These are phyloP conservation scores for Talaromyces marneffei DNA, from an alignment of 2,329 filamentous ascomycete species.

Conservation along the genomic window DNA sequence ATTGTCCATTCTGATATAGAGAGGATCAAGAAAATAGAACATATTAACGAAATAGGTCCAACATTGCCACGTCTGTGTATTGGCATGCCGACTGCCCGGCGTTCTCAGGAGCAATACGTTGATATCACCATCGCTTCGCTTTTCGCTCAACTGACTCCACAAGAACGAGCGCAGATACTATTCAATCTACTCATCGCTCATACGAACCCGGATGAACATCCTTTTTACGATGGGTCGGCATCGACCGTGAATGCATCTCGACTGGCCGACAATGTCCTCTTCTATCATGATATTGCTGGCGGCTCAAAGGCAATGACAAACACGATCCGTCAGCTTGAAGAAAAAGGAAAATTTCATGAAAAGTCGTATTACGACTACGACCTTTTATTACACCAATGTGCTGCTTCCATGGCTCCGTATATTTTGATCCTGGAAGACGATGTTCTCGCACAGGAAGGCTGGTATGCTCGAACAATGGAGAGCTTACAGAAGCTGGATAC, in stretches of 20 bases:
- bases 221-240: slow-evolving; percentile 25
- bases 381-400: slow-evolving; percentile 39
- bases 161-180: slow-evolving; percentile 39
- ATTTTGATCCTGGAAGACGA: slow-evolving; percentile 46
- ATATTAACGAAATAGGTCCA: background rate
- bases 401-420: slow-evolving; percentile 34
- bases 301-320: slow-evolving; percentile 24
- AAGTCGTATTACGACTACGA: slow-evolving; percentile 43
- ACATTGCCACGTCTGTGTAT: slow-evolving; percentile 27
- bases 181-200: slow-evolving; percentile 43
- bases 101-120: slow-evolving; percentile 38
- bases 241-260: slow-evolving; percentile 37
- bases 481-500: slow-evolving; percentile 29
- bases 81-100: slow-evolving; percentile 40
- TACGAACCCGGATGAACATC: slow-evolving; percentile 37
- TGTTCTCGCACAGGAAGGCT: slow-evolving; percentile 43
- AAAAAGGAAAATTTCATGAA: slow-evolving; percentile 26
- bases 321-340: slow-evolving; percentile 32
- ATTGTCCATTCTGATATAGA: background rate
- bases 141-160: slow-evolving; percentile 37
- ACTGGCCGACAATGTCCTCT: slow-evolving; percentile 38
- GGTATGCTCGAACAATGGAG: slow-evolving; percentile 39
- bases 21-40: background rate
- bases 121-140: slow-evolving; percentile 40
- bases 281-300: slow-evolving; percentile 30